Evolutionary conservation across 139 green algal species (phyloP).

Genomic region (Spirogloea muscicola): DNA sequence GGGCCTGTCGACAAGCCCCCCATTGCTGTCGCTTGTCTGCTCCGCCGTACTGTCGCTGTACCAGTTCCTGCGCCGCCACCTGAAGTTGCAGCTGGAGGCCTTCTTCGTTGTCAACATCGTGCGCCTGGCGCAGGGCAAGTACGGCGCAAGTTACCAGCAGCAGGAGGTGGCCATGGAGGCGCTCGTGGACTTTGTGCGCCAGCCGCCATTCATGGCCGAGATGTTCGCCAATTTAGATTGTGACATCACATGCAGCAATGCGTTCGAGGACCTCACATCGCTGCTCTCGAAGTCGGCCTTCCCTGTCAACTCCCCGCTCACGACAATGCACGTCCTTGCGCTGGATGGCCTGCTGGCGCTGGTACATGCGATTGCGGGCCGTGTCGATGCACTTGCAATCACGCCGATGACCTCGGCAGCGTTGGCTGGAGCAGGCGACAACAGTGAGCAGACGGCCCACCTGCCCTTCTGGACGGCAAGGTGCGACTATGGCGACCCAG

Average conservation of each 20-base stretch:
- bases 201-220: constrained; percentile 78
- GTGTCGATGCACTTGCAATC: too few relatives aligned
- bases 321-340: constrained; percentile 70
- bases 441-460: too few relatives aligned
- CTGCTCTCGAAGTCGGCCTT: constrained; percentile 63
- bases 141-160: constrained; percentile 27
- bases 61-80: constrained; percentile 60
- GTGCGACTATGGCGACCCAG: too few relatives aligned
- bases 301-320: constrained; percentile 67
- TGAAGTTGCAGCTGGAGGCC: constrained; percentile 82
- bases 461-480: too few relatives aligned
- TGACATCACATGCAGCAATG: constrained; percentile 66
- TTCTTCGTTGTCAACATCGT: constrained; percentile 75
- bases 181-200: constrained; percentile 83
- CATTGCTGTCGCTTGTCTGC: constrained; percentile 55
- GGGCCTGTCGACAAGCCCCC: constrained; percentile 44
- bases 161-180: constrained; percentile 88
- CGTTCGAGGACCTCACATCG: constrained; percentile 62
- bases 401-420: too few relatives aligned
- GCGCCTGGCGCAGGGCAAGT: constrained; percentile 71
- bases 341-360: constrained; percentile 86
- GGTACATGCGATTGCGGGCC: constrained; percentile 54
- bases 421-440: too few relatives aligned
- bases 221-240: constrained; percentile 90
- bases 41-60: constrained; percentile 59